Base-by-base conservation (phyloP, 176 grass and related monocot genomes). In the Cenchrus americanus region DNA sequence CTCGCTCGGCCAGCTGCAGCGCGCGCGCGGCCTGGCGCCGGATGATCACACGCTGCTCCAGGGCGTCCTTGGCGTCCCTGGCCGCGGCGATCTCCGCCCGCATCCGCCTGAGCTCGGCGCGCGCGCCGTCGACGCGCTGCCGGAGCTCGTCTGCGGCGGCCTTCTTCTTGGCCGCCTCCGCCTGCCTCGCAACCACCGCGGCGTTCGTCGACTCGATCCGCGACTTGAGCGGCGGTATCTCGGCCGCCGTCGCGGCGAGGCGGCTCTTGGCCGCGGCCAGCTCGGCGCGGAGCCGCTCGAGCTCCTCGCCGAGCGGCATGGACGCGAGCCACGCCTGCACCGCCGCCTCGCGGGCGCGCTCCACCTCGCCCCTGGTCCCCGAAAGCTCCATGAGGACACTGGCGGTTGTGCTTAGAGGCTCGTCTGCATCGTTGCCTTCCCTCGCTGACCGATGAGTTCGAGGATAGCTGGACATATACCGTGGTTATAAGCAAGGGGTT, bases 271-370 rank as follows among this genome's bases (percentile, higher is more conserved):
- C 79, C 24, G 66, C 76, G 43, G 85, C 75, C 14, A 88, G 73
- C 13, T 85, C 62, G 26, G 47, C 66, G 9, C 79, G 74, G 55
- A 90, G 85, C 30, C 55, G 47, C 40, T 83, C 82, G 3, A 90
- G 85, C 85, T 90, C 88, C 32, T 90, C 85, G 11, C 41, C 62
- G 44, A 65, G 66, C 37, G 67, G 82, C 66, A 85, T 86, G 73
- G 74, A 65, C 18, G 49, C 74, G 18, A 77, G 48, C 81, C 81
- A 87, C 61, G 84, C 77, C 30, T 81, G 82, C 52, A 79, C 61
- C 1, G 82, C 78, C 17, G 17, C 78, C 57, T 79, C 82, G 53
- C 78, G 78, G 8, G 74, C 78, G 79, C 68, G 85, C 62, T 64
- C 63, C 60, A 86, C 83, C 82, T 88, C 78, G 53, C 66, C 68